Base-by-base conservation (phyloP, 2,329 filamentous ascomycete genomes). In the Clathrospora elynae region DNA sequence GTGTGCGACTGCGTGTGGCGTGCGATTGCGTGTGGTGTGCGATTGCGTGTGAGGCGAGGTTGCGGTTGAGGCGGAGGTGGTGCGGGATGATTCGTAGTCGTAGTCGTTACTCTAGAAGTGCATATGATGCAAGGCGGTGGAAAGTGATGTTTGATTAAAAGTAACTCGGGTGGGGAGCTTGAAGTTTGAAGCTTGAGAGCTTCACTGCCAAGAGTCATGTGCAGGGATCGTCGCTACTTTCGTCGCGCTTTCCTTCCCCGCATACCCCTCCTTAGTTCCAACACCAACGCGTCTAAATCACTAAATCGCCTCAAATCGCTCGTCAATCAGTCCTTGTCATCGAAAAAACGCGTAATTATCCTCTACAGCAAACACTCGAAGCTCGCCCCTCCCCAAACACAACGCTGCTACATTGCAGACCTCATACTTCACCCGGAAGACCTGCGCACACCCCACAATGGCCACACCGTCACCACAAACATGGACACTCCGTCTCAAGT, bases 401-500 rank as follows among this genome's bases (percentile, higher is more conserved):
- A n/a, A n/a, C n/a, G n/a, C n/a, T n/a, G n/a, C n/a, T n/a, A n/a
- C n/a, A n/a, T n/a, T n/a, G n/a, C n/a, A n/a, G n/a, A n/a, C n/a
- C n/a, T n/a, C n/a, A n/a, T n/a, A n/a, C n/a, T n/a, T n/a, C n/a
- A n/a, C n/a, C n/a, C 20, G 20, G 10, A 23, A 19, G 16, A 20
- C 35, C 33, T 32, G 10, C n/a, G 22, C n/a, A 34, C 19, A 19
- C 19, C 14, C 18, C 37, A 49, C 25, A n/a, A 64, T 60, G 55
- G 41, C 57, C 3, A 41, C 42, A 3, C 62, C 66, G 3, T 49
- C 55, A 4, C 57, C 67, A 4, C 49, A 49, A 42, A 64, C 66
- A 12, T 69, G 65, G 65, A 77, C 73, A 1, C 66, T 78, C 19
- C 73, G 74, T 44, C 70, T 78, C 55, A 78, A 78, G 53, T 61